Conservation (phyloP, 495 filamentous ascomycete genomes). For the Pyrenopolyporus hunteri region DNA sequence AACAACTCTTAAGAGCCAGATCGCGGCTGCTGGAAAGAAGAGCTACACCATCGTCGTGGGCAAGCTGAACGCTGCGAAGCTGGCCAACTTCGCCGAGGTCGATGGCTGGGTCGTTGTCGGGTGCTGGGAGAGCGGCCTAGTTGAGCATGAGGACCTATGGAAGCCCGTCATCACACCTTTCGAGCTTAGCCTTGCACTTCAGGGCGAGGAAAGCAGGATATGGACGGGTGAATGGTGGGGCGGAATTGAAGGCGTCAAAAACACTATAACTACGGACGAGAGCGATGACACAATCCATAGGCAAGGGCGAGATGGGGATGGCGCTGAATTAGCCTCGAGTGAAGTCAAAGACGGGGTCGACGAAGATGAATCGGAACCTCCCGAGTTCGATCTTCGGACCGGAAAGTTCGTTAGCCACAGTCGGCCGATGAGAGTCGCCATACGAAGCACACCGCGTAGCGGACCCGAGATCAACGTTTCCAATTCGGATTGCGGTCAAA, state of each 20-base stretch:
- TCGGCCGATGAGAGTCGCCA: conserved; percentile 70
- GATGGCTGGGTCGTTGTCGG: conserved; percentile 97
- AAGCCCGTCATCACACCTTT: conserved; percentile 90
- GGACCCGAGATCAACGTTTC: conserved; percentile 20
- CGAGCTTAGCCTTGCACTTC: conserved; percentile 78
- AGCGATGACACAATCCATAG: conserved; percentile 18
- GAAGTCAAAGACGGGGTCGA: conserved; percentile 44
- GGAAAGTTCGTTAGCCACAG: conserved; percentile 84
- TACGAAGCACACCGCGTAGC: conserved; percentile 39
- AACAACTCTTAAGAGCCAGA: conserved; percentile 69
- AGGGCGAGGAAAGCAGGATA: conserved; percentile 70
- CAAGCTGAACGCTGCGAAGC: conserved; percentile 92
- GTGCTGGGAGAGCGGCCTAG: conserved; percentile 94
- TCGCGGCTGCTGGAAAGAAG: conserved; percentile 83
- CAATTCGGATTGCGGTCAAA: conserved; percentile 35
- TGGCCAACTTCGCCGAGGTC: conserved; percentile 95
- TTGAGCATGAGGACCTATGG: conserved; percentile 80
- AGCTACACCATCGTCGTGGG: conserved; percentile 95
- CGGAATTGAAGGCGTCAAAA: conserved; percentile 65
- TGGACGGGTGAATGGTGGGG: conserved; percentile 81
- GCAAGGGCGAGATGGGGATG: conserved; percentile 20
- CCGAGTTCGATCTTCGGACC: conserved; percentile 90
- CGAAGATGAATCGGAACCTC: conserved; percentile 65
- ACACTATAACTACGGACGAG: neutral
- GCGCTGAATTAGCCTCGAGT: conserved; percentile 19